A percentile compares a stretch with the other conserved stretches of the same genome.
These are phyloP conservation scores for Rhypophila decipiens DNA, from an alignment of 495 filamentous ascomycete species.

Conservation along the genomic window DNA sequence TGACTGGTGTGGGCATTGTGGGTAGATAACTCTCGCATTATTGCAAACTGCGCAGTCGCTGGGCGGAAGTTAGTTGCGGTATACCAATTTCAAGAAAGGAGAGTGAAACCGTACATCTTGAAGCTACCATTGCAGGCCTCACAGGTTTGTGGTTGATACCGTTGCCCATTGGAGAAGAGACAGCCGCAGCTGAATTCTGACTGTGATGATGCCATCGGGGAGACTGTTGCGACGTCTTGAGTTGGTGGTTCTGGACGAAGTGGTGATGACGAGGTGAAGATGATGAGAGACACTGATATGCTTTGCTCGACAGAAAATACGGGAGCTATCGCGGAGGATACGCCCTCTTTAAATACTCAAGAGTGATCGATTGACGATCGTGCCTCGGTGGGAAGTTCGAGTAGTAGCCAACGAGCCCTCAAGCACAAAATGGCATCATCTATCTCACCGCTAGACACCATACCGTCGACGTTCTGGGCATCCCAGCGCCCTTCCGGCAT, in stretches of 20 bases:
- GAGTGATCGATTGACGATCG: neutral
- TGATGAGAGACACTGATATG: neutral
- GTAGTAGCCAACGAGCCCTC: neutral
- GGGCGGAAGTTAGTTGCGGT: no score
- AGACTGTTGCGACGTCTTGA: neutral
- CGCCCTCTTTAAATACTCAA: neutral
- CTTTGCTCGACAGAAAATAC: neutral
- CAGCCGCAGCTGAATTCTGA: slow-evolving; percentile 9
- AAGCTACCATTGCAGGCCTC: slow-evolving; percentile 5
- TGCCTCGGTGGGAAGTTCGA: neutral
- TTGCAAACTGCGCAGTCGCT: neutral
- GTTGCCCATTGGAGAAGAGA: neutral
- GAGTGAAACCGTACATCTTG: slow-evolving; percentile 6
- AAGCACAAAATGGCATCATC: neutral
- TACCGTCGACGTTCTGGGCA: slow-evolving; percentile 2
- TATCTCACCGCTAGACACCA: slow-evolving; percentile 16
- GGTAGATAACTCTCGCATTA: neutral
- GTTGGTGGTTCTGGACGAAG: neutral
- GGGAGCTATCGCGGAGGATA: neutral
- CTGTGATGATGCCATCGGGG: neutral
- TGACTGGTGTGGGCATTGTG: neutral
- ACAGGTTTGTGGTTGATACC: slow-evolving; percentile 3
- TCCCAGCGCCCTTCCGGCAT: neutral
- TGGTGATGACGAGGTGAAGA: neutral
- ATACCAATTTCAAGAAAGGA: no score